A percentile compares a stretch with the other conserved stretches of the same genome.
phyloP scores from a whole-genome alignment of 2,329 filamentous ascomycete genomes.

The Pseudocercospora crystallina region DNA sequence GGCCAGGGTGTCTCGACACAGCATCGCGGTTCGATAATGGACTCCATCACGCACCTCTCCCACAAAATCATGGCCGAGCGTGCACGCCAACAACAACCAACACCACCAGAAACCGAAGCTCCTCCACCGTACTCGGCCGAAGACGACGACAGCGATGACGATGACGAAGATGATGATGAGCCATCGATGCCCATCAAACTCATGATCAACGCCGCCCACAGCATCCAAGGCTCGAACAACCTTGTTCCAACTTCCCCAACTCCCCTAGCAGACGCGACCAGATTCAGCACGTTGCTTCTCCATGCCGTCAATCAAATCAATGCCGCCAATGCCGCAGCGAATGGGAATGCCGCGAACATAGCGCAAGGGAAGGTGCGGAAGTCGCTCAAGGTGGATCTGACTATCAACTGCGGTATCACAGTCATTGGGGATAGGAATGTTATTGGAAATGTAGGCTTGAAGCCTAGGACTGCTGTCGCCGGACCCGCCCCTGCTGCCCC shows the following conservation, averaged over 20 bases:
- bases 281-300: constrained; percentile 48
- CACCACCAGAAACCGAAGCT: constrained; percentile 10
- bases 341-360: constrained; percentile 47
- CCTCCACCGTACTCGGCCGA: constrained; percentile 31
- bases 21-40: constrained; percentile 15
- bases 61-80: constrained; percentile 28
- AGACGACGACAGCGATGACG: constrained; percentile 23
- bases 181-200: constrained; percentile 45
- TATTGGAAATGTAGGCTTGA: constrained; percentile 31
- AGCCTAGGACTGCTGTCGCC: constrained; percentile 22
- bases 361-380: constrained; percentile 40
- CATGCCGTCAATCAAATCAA: constrained; percentile 45
- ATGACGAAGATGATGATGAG: constrained; percentile 15
- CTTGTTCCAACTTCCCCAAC: constrained; percentile 45
- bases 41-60: constrained; percentile 25
- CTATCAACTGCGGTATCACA: constrained; percentile 37
- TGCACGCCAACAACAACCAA: constrained; percentile 15
- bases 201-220: constrained; percentile 51
- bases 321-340: constrained; percentile 33
- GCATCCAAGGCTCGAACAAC: constrained; percentile 52
- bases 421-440: constrained; percentile 35
- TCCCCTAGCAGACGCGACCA: constrained; percentile 40
- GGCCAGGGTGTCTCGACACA: constrained; percentile 1
- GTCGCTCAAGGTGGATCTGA: constrained; percentile 50
- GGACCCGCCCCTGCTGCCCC: constrained; percentile 1